A percentile compares a stretch with the other conserved stretches of the same genome.
phyloP scores from a whole-genome alignment of 768 basidiomycete species.

The Mycena olivaceomarginata region DNA sequence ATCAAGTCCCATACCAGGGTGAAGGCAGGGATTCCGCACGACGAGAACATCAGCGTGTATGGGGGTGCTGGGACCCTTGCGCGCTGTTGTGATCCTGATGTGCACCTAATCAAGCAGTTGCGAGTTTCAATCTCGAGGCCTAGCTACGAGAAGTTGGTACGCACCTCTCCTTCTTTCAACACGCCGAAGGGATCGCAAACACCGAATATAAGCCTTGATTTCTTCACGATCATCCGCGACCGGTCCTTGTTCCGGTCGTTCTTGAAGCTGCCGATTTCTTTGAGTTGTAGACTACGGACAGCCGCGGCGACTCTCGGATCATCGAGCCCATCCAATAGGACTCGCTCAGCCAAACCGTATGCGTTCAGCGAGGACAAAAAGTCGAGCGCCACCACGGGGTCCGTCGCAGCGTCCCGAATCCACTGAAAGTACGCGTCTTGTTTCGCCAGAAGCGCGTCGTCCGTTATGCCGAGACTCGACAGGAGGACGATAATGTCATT shows the following conservation, averaged over 20 bases:
- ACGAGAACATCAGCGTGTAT: slow-evolving; percentile 79
- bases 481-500: slow-evolving; percentile 83
- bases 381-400: slow-evolving; percentile 72
- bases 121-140: too few relatives aligned
- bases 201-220: slow-evolving; percentile 78
- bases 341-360: slow-evolving; percentile 68
- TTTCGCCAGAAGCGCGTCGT: slow-evolving; percentile 72
- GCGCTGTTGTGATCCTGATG: slow-evolving; percentile 71
- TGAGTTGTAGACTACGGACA: slow-evolving; percentile 66
- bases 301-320: slow-evolving; percentile 59
- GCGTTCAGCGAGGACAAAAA: slow-evolving; percentile 72
- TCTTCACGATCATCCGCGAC: slow-evolving; percentile 76
- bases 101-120: slow-evolving; percentile 54
- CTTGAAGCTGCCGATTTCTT: slow-evolving; percentile 70
- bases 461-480: slow-evolving; percentile 76
- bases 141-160: too few relatives aligned
- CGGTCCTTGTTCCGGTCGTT: slow-evolving; percentile 72
- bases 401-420: slow-evolving; percentile 70
- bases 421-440: slow-evolving; percentile 77
- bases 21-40: slow-evolving; percentile 81
- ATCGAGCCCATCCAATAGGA: slow-evolving; percentile 75
- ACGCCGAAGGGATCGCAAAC: slow-evolving; percentile 82
- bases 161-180: slow-evolving; percentile 74
- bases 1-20: slow-evolving; percentile 67
- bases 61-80: slow-evolving; percentile 72